Evolutionary conservation across 192 early-diverging fungal species (phyloP).

Genomic region (Coemansia sp.): DNA sequence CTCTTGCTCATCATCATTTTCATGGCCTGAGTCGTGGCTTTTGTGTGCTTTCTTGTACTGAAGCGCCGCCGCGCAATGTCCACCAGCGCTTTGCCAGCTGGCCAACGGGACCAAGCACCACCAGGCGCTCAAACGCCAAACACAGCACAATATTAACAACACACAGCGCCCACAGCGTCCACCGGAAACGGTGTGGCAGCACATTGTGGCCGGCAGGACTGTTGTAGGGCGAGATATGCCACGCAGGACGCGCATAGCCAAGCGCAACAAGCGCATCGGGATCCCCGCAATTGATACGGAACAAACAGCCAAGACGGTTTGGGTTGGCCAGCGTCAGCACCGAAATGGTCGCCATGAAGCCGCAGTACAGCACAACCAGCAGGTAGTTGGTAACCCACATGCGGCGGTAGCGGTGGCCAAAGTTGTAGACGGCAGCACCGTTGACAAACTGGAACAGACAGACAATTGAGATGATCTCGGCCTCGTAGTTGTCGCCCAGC

Average conservation of each 20-base stretch:
- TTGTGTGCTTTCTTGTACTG: not conserved
- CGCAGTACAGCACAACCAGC: constrained; percentile 57
- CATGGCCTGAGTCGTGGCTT: not conserved
- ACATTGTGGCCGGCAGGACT: constrained; percentile 73
- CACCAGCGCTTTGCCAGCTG: constrained; percentile 42
- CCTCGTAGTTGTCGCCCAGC: constrained; percentile 80
- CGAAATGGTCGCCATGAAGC: constrained; percentile 59
- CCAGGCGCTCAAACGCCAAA: constrained; percentile 55
- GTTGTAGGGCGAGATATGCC: constrained; percentile 62
- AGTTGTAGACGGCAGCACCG: constrained; percentile 67
- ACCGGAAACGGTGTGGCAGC: constrained; percentile 63
- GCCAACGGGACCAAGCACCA: constrained; percentile 58
- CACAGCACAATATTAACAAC: constrained; percentile 48
- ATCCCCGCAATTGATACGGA: constrained; percentile 74
- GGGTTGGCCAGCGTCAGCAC: constrained; percentile 63
- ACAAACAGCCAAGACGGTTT: constrained; percentile 66
- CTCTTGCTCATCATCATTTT: not conserved
- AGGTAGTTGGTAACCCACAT: constrained; percentile 66
- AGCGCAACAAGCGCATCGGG: constrained; percentile 40
- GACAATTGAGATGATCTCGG: constrained; percentile 62
- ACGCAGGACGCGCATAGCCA: constrained; percentile 38
- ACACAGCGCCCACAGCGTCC: constrained; percentile 59
- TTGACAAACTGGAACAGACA: constrained; percentile 73
- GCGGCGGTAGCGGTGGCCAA: constrained; percentile 66
- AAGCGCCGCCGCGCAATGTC: not conserved